Conservation (phyloP, 495 filamentous ascomycete genomes). For the Neurospora sp. region DNA sequence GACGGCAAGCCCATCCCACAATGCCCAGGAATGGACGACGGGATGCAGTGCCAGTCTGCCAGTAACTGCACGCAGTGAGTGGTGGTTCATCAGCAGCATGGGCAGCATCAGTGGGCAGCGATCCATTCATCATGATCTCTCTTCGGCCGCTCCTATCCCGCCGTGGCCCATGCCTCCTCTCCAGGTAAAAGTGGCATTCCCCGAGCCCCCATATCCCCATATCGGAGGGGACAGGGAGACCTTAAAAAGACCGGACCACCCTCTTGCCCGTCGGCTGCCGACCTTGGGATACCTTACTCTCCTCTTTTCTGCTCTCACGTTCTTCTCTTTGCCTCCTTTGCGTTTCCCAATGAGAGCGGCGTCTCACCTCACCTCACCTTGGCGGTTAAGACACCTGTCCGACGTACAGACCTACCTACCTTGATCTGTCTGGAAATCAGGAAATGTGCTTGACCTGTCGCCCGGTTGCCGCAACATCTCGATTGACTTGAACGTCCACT, state of each 20-base stretch:
- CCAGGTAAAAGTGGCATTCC: conserved; percentile 1
- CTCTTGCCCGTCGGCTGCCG: conserved; percentile 15
- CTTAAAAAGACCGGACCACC: conserved; percentile 14
- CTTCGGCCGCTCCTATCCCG: neutral
- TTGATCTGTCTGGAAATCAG: neutral
- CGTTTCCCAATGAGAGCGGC: neutral
- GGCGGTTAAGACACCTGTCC: neutral
- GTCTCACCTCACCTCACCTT: neutral
- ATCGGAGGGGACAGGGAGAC: neutral
- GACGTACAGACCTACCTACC: neutral
- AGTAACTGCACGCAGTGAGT: neutral
- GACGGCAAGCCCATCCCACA: neutral
- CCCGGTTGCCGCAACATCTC: neutral
- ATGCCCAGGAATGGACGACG: neutral
- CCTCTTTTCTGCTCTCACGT: neutral
- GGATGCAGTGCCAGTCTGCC: neutral
- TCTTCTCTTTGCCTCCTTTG: neutral
- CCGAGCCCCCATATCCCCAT: neutral
- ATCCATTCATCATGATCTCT: neutral
- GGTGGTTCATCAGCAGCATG: neutral
- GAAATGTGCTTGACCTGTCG: neutral
- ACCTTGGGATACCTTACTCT: conserved; percentile 11
- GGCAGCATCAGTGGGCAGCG: neutral
- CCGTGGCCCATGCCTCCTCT: neutral
- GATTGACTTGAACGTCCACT: neutral